Evolutionary conservation across 768 basidiomycete genomes (phyloP).

Genomic region (Boletus subparvulus): DNA sequence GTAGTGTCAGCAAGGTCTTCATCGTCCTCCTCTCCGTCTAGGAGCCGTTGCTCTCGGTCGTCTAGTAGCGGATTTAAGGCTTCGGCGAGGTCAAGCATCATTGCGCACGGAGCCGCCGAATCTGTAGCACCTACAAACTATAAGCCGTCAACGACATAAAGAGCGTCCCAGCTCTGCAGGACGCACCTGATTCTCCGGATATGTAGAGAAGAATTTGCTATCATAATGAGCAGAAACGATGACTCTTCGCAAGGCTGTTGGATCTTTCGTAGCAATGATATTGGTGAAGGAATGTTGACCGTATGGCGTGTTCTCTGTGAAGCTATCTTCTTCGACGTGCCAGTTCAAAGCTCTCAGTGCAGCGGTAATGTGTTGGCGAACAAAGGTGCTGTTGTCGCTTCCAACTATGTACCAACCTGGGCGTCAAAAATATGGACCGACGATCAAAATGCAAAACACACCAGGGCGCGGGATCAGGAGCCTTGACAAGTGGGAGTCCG

Average conservation of each 20-base stretch:
- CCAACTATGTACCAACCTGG: conserved; percentile 44
- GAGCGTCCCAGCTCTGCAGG: neutral
- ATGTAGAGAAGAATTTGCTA: conserved; percentile 79
- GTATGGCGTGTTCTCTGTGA: conserved; percentile 77
- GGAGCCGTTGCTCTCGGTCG: conserved; percentile 52
- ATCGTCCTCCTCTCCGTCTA: conserved; percentile 59
- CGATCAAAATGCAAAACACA: conserved; percentile 37
- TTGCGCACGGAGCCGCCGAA: conserved; percentile 92
- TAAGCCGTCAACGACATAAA: conserved; percentile 12
- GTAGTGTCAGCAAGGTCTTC: conserved; percentile 83
- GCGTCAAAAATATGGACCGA: neutral
- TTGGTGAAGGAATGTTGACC: conserved; percentile 82
- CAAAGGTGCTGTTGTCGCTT: conserved; percentile 75
- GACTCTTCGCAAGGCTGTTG: conserved; percentile 74
- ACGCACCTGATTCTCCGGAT: conserved; percentile 73
- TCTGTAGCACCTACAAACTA: conserved; percentile 98
- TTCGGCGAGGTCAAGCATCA: conserved; percentile 91
- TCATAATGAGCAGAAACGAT: conserved; percentile 93
- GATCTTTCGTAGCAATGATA: conserved; percentile 93
- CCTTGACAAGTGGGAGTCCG: conserved; percentile 73
- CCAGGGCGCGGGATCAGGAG: conserved; percentile 84
- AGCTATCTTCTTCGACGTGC: conserved; percentile 85
- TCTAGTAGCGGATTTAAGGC: conserved; percentile 72
- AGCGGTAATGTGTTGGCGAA: conserved; percentile 77
- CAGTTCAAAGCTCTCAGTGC: conserved; percentile 73